These are phyloP conservation scores for Wickerhamiella azymoides DNA, from an alignment of 805 yeast genomes.

Conservation along the genomic window DNA sequence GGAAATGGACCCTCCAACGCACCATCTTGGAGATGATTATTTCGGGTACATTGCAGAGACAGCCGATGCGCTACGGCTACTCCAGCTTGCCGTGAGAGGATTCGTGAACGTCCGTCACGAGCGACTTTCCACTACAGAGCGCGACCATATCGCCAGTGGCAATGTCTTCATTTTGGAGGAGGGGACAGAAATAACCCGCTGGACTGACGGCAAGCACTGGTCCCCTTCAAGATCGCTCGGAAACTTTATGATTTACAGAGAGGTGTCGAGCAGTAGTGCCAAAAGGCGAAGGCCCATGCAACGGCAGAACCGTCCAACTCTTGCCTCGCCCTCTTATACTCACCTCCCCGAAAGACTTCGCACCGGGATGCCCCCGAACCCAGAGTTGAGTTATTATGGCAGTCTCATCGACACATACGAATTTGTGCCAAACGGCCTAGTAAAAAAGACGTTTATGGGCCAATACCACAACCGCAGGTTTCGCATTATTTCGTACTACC, in stretches of 20 bases:
- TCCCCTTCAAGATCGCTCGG: conserved; percentile 81
- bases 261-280: conserved; percentile 29
- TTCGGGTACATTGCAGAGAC: neutral
- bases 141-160: conserved; percentile 59
- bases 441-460: conserved; percentile 63
- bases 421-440: conserved; percentile 56
- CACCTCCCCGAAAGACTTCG: neutral
- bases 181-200: conserved; percentile 54
- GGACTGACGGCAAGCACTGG: conserved; percentile 96
- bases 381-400: conserved; percentile 30
- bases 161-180: conserved; percentile 74
- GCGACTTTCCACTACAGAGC: conserved; percentile 70
- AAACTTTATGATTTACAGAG: conserved; percentile 69
- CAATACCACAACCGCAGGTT: conserved; percentile 21
- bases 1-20: neutral
- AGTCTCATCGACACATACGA: conserved; percentile 46
- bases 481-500: conserved; percentile 68
- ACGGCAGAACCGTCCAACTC: conserved; percentile 2
- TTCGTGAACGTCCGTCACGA: conserved; percentile 27
- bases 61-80: neutral
- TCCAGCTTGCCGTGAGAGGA: neutral
- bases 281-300: neutral
- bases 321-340: neutral
- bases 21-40: neutral
- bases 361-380: neutral